Evolutionary conservation across 2,329 filamentous ascomycete species (phyloP), one percentile per base, ranked within the genome.

Genomic region (Purpureocillium lavendulum): DNA sequence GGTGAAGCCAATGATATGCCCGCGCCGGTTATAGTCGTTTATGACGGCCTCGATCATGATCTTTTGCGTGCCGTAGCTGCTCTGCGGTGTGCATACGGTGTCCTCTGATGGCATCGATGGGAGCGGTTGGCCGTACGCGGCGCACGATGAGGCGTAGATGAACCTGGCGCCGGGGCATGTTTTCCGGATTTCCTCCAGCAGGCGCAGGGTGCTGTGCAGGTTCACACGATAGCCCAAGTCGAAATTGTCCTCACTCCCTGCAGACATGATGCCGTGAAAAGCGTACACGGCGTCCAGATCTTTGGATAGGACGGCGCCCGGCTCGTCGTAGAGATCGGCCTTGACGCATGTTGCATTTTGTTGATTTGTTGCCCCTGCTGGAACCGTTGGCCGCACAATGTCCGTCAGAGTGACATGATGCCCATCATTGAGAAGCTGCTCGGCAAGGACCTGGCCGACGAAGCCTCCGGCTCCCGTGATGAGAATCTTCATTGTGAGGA

Each of bases 391-490:
- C 35, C 66, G 56, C 45, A 71, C 57, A 14, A 81, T 62, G 48
- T 82, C 78, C 10, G 73, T 77, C 33, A 81, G 61, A 35, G 70
- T 67, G 37, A 82, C 57, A 39, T 67, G 60, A 15, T 66, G 39
- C 1, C 52, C 45, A 1, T 56, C 54, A 14, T 68, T 61, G 26
- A 82, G 60, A 3, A 82, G 66, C 29, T 74, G 69, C 37, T 66
- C 64, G 3, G 75, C 69, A 17, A 82, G 67, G 33, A 74, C 66
- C 54, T 81, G 77, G 51, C 78, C 77, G 41, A 83, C 73, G 54
- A 82, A 82, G 43, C 79, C 79, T 33, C 73, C 73, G 7, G 70
- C 77, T 5, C 79, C 78, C 9, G 78, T 82, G 49, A 82, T 78
- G 53, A 82, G 70, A 31, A 82, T 67, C n/a, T 46, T 49, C 42